Evolutionary conservation across 805 yeast species (phyloP).

Genomic region (Martiniozyma abietophila): DNA sequence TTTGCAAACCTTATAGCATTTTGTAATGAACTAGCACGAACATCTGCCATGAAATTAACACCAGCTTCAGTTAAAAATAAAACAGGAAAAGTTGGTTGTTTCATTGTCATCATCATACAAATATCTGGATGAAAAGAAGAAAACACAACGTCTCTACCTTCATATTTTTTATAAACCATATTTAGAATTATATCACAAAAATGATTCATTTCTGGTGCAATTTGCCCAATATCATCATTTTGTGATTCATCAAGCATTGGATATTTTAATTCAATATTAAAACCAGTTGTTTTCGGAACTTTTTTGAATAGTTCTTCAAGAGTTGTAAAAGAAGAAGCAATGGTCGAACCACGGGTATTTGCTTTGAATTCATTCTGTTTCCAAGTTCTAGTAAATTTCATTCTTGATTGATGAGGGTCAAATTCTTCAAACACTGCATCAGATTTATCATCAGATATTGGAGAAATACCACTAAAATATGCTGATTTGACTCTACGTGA

Average conservation of each 20-base stretch:
- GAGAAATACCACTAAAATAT: conserved; percentile 5
- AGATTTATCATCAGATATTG: conserved; percentile 1
- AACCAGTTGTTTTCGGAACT: conserved; percentile 77
- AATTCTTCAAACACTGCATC: conserved; percentile 24
- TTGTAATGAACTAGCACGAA: conserved; percentile 79
- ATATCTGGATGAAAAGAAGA: conserved; percentile 94
- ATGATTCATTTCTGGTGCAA: conserved; percentile 72
- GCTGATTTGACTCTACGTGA: conserved; percentile 30
- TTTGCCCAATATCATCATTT: conserved; percentile 76
- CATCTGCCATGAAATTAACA: conserved; percentile 76
- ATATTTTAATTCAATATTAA: conserved; percentile 89
- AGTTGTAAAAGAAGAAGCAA: conserved; percentile 89
- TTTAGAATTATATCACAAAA: conserved; percentile 84
- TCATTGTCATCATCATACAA: conserved; percentile 74
- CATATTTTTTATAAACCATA: conserved; percentile 66
- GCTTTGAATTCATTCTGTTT: conserved; percentile 84
- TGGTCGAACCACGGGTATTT: conserved; percentile 79
- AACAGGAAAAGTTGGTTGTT: conserved; percentile 91
- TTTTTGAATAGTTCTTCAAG: conserved; percentile 74
- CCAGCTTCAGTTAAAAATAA: conserved; percentile 87
- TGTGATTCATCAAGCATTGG: conserved; percentile 94
- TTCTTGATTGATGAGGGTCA: conserved; percentile 42
- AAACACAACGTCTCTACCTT: conserved; percentile 78
- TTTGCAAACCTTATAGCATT: conserved; percentile 86
- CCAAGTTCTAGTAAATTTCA: conserved; percentile 84